phyloP scores from a whole-genome alignment of 2,329 filamentous ascomycete genomes.

The Colletotrichum horii region DNA sequence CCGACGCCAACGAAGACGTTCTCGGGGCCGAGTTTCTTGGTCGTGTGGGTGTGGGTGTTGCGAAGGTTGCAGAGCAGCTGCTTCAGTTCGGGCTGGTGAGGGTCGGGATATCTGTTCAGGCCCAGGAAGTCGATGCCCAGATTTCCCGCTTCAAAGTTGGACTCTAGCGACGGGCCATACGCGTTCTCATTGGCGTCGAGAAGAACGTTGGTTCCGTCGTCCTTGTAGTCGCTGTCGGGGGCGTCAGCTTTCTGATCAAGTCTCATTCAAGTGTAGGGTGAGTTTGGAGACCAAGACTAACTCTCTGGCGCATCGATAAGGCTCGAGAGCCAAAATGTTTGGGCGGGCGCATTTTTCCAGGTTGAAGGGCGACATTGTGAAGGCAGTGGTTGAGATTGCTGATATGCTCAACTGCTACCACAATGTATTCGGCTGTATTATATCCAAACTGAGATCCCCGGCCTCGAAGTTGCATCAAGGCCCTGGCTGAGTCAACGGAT shows the following conservation, averaged over 20 bases:
- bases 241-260: background rate
- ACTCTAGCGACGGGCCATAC: constrained; percentile 79
- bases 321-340: constrained; percentile 78
- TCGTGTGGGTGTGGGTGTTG: constrained; percentile 83
- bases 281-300: constrained; percentile 45
- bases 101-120: constrained; percentile 94
- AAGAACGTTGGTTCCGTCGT: constrained; percentile 93
- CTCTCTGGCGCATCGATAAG: constrained; percentile 85
- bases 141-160: constrained; percentile 52
- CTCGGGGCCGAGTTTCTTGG: constrained; percentile 73
- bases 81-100: constrained; percentile 89
- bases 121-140: constrained; percentile 77
- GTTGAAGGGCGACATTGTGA: constrained; percentile 68
- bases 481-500: constrained; percentile 2
- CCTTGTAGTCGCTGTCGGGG: constrained; percentile 87
- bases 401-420: background rate
- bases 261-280: background rate
- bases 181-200: constrained; percentile 99
- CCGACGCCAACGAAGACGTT: constrained; percentile 96
- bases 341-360: constrained; percentile 75
- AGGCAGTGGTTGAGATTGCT: background rate
- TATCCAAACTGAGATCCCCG: background rate
- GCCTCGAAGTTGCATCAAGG: background rate
- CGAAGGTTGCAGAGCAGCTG: constrained; percentile 84
- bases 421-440: background rate